These are phyloP conservation scores for Lathyrus aphaca DNA, from an alignment of 306 rosid genomes.

Conservation along the genomic window DNA sequence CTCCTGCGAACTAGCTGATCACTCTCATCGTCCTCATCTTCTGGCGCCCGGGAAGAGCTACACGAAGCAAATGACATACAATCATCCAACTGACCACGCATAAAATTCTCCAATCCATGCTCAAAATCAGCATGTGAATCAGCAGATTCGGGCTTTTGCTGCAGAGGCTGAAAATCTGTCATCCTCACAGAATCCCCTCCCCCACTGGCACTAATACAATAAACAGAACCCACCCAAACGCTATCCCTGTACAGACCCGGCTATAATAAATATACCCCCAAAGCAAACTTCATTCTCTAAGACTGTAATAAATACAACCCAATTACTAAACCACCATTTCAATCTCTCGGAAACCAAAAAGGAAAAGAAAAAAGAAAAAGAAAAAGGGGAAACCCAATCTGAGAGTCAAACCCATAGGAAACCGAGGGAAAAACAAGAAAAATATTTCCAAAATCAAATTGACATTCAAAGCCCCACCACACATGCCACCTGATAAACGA, in stretches of 20 bases:
- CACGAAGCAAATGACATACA: slow-evolving; percentile 96
- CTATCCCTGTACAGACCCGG: slow-evolving; percentile 42
- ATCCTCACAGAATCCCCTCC: slow-evolving; percentile 54
- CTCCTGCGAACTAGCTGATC: slow-evolving; percentile 94
- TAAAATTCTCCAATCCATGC: slow-evolving; percentile 79
- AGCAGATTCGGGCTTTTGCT: slow-evolving; percentile 93
- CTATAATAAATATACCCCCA: slow-evolving; percentile 36
- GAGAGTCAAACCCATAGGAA: slow-evolving; percentile 37
- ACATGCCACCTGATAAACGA: slow-evolving; percentile 59
- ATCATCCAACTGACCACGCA: slow-evolving; percentile 97
- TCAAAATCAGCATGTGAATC: slow-evolving; percentile 80
- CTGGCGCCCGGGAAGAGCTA: slow-evolving; percentile 75
- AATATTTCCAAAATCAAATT: slow-evolving; percentile 53
- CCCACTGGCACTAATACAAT: slow-evolving; percentile 36
- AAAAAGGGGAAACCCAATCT: slow-evolving; percentile 53
- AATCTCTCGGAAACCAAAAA: slow-evolving; percentile 53
- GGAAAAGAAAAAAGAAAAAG: slow-evolving; percentile 51
- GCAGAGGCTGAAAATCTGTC: slow-evolving; percentile 85
- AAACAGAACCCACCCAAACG: slow-evolving; percentile 41
- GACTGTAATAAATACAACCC: slow-evolving; percentile 38
- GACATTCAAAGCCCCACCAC: slow-evolving; percentile 48
- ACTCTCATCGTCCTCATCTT: slow-evolving; percentile 82
- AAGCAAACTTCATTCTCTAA: slow-evolving; percentile 44
- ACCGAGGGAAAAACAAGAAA: slow-evolving; percentile 23
- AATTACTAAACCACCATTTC: slow-evolving; percentile 51